Percentiles rank a stretch among this genome's conserved stretches.
Evolutionary conservation across 805 yeast species (phyloP).

Genomic region (Monosporozyma siamensis): DNA sequence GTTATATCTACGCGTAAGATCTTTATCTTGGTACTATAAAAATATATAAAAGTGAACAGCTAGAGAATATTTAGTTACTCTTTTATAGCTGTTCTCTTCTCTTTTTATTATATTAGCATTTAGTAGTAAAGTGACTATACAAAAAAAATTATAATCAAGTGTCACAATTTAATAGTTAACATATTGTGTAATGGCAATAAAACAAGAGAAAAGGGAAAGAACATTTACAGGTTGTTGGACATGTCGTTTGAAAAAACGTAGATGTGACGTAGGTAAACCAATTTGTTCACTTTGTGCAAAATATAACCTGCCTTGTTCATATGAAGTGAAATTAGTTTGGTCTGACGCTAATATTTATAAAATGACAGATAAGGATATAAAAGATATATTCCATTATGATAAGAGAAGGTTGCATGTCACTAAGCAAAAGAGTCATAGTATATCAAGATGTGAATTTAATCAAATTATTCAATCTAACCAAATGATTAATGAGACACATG

Average conservation of each 20-base stretch:
- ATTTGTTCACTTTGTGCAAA: conserved; percentile 22
- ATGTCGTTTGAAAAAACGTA: conserved; percentile 26
- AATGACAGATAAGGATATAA: not conserved
- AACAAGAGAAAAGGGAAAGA: conserved; percentile 11
- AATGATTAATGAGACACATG: not conserved
- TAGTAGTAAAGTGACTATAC: no score
- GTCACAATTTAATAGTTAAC: not conserved
- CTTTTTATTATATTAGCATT: no score
- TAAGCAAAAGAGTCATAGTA: conserved; percentile 2
- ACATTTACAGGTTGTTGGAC: conserved; percentile 31
- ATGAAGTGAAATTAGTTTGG: conserved; percentile 27
- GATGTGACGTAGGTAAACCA: conserved; percentile 26
- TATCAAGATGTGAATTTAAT: conserved; percentile 16
- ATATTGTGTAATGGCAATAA: not conserved
- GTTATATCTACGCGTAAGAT: no score
- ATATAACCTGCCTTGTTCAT: conserved; percentile 22
- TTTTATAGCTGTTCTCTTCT: no score
- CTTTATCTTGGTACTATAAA: no score
- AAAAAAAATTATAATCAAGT: not conserved
- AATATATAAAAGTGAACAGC: no score
- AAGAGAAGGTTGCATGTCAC: not conserved
- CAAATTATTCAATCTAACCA: conserved; percentile 12
- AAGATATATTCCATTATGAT: not conserved
- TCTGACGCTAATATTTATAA: conserved; percentile 19
- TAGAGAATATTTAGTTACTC: no score